Evolutionary conservation across 306 rosid species (phyloP).

Genomic region (Amphicarpaea edgeworthii): DNA sequence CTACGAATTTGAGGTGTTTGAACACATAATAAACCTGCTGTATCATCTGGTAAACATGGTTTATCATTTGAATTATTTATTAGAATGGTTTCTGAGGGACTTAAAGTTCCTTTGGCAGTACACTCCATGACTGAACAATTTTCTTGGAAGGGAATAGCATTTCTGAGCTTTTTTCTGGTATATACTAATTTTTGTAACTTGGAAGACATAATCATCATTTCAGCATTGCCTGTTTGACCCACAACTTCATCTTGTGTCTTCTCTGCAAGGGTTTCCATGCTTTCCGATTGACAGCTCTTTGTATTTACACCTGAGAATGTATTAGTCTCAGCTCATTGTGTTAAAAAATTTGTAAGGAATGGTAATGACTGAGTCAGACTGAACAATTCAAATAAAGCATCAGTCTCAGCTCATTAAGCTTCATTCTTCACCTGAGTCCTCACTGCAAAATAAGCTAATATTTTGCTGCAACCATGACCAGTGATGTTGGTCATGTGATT

Average conservation of each 20-base stretch:
- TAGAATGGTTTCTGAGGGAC: conserved; percentile 49
- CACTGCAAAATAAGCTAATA: conserved; percentile 24
- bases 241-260: conserved; percentile 48
- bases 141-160: conserved; percentile 43
- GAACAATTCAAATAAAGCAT: background rate
- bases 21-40: conserved; percentile 46
- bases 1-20: conserved; percentile 50
- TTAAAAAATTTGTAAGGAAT: conserved; percentile 34
- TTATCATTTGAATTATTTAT: conserved; percentile 48
- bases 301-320: conserved; percentile 47
- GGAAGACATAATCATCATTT: conserved; percentile 47
- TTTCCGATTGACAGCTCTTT: conserved; percentile 42
- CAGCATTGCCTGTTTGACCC: conserved; percentile 44
- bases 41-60: conserved; percentile 48
- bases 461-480: conserved; percentile 29
- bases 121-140: conserved; percentile 49
- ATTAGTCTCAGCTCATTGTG: conserved; percentile 40
- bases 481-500: conserved; percentile 13
- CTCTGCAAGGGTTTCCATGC: conserved; percentile 45
- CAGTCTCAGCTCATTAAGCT: background rate
- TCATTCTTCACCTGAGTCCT: background rate
- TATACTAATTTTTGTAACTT: conserved; percentile 58
- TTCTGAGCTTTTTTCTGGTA: conserved; percentile 60
- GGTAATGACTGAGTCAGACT: conserved; percentile 22
- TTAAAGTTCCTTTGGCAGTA: conserved; percentile 45